Conservation (phyloP, 768 basidiomycete species). For the Leccinum fibrillosum region DNA sequence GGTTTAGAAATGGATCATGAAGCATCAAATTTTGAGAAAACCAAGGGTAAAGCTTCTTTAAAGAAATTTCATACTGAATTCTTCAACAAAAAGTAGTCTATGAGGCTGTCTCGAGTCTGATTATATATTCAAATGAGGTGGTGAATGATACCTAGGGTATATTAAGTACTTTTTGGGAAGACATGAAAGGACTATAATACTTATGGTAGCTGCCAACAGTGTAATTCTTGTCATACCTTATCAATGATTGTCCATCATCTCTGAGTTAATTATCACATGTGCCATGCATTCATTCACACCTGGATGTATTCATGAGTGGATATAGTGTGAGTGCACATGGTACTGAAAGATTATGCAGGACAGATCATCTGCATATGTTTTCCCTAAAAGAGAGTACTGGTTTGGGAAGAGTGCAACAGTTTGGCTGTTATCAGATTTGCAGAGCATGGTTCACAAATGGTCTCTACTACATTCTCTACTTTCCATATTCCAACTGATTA, state of each 20-base stretch:
- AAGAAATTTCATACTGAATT: too few species aligned
- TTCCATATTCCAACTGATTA: too few species aligned
- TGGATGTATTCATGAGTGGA: not conserved
- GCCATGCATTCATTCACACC: not conserved
- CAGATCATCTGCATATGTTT: slow-evolving; percentile 17
- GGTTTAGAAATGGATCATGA: too few species aligned
- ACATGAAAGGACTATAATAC: not conserved
- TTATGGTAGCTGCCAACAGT: not conserved
- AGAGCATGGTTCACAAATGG: too few species aligned
- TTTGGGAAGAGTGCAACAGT: slow-evolving; percentile 23
- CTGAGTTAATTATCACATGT: not conserved
- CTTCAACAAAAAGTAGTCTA: too few species aligned
- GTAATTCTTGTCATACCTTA: not conserved
- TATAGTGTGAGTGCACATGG: not conserved
- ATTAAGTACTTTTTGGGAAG: too few species aligned
- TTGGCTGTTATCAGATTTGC: slow-evolving; percentile 20
- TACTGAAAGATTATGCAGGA: not conserved
- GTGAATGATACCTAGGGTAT: too few species aligned
- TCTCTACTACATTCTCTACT: too few species aligned
- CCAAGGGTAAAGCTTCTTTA: too few species aligned
- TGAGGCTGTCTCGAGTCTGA: too few species aligned
- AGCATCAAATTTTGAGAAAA: too few species aligned
- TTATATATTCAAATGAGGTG: too few species aligned
- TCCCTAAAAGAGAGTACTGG: slow-evolving; percentile 19
- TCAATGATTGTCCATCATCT: not conserved